Evolutionary conservation across 2,329 filamentous ascomycete genomes (phyloP).

Genomic region (Epichloe bromicola): DNA sequence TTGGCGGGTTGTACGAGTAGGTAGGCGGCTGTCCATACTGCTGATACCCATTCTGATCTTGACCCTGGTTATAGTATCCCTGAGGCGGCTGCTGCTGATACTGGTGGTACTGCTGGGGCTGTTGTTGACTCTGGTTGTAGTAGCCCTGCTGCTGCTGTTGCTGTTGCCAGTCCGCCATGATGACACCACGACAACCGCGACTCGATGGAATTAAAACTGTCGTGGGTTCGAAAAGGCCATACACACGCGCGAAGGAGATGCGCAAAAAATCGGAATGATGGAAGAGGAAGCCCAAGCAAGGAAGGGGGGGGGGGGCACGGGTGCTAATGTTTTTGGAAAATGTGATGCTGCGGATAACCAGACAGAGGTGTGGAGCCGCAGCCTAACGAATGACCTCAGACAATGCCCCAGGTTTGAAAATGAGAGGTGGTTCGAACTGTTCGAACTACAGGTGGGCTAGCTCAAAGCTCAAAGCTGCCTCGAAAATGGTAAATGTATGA

Average conservation of each 20-base stretch:
- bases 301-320: not conserved
- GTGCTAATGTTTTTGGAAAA: not conserved
- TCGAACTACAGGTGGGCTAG: no score
- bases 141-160: conserved; percentile 1
- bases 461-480: no score
- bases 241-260: not conserved
- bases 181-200: not conserved
- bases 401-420: no score
- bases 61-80: conserved; percentile 6
- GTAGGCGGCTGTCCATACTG: conserved; percentile 18
- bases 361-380: not conserved
- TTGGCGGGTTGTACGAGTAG: conserved; percentile 24
- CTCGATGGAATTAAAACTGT: not conserved
- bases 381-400: no score
- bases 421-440: no score
- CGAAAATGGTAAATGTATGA: no score
- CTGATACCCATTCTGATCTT: conserved; percentile 13
- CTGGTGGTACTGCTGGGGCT: conserved; percentile 1
- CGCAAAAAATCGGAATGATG: not conserved
- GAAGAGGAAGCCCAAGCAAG: not conserved
- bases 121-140: conserved; percentile 3
- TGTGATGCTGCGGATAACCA: not conserved
- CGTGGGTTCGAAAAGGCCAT: not conserved
- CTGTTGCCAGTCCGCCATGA: not conserved
- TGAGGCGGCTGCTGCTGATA: conserved; percentile 9